Conservation (phyloP, 2,329 filamentous ascomycete species). For the Botryotinia globosa region DNA sequence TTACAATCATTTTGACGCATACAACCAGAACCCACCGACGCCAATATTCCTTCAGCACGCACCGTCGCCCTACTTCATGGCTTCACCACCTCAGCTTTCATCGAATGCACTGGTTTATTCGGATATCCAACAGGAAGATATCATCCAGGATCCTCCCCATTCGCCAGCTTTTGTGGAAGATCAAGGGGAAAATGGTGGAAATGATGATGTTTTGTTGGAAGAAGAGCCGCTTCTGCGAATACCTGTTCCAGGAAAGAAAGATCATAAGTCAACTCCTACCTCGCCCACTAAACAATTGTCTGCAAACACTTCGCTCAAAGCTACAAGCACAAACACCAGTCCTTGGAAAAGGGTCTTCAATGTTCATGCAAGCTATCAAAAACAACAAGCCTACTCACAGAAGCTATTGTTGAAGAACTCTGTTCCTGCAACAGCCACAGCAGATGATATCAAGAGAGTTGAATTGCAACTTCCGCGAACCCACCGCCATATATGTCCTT, state of each 20-base stretch:
- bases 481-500: slow-evolving; percentile 12
- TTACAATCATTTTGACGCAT: not conserved
- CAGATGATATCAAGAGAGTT: not conserved
- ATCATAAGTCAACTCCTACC: slow-evolving; percentile 5
- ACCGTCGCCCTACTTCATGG: not conserved
- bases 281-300: not conserved
- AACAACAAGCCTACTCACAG: not conserved
- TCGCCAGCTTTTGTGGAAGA: not conserved
- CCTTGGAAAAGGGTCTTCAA: not conserved
- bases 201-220: not conserved
- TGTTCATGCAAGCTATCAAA: not conserved
- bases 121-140: not conserved
- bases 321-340: slow-evolving; percentile 3
- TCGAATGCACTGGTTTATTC: not conserved
- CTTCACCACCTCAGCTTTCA: not conserved
- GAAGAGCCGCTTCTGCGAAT: not conserved
- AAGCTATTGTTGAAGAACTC: not conserved
- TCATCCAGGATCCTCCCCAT: not conserved
- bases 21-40: not conserved
- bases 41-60: not conserved
- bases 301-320: not conserved
- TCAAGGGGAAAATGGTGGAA: not conserved
- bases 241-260: slow-evolving; percentile 1
- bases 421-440: not conserved
- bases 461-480: not conserved